Evolutionary conservation across 345 rosid species (phyloP).

Genomic region (Dipteronia sinensis): DNA sequence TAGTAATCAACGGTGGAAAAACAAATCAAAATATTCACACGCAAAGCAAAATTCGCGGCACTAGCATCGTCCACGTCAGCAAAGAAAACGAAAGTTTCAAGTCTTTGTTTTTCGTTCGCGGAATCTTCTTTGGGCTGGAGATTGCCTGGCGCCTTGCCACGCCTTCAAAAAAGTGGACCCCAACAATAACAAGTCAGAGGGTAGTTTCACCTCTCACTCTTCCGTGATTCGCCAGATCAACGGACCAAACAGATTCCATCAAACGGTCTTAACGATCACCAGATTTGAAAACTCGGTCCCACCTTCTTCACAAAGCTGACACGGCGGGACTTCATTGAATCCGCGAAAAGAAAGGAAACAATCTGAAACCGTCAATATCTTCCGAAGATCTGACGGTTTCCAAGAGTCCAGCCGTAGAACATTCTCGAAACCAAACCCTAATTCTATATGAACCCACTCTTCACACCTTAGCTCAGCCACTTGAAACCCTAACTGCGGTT

Average conservation of each 20-base stretch:
- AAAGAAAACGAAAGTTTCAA: background rate
- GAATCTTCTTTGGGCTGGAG: slow-evolving; percentile 1
- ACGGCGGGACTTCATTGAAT: background rate
- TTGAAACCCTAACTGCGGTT: slow-evolving; percentile 41
- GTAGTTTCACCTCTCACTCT: background rate
- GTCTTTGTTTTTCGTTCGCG: background rate
- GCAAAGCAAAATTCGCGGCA: background rate
- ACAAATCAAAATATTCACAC: background rate
- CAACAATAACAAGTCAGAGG: background rate
- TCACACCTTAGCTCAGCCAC: background rate
- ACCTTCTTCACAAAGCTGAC: background rate
- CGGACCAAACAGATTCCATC: slow-evolving; percentile 1
- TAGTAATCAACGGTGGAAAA: background rate
- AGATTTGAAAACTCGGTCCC: background rate
- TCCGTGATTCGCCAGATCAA: background rate
- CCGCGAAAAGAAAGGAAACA: background rate
- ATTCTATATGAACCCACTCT: slow-evolving; percentile 34
- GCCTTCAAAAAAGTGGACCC: background rate
- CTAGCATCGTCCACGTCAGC: background rate
- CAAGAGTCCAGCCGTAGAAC: slow-evolving; percentile 25
- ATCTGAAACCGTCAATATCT: slow-evolving; percentile 28
- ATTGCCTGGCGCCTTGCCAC: background rate
- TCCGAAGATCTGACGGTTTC: slow-evolving; percentile 33
- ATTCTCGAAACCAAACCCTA: slow-evolving; percentile 34
- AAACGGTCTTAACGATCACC: background rate